Base-by-base conservation (phyloP, 345 rosid species). In the Citrus sp. region DNA sequence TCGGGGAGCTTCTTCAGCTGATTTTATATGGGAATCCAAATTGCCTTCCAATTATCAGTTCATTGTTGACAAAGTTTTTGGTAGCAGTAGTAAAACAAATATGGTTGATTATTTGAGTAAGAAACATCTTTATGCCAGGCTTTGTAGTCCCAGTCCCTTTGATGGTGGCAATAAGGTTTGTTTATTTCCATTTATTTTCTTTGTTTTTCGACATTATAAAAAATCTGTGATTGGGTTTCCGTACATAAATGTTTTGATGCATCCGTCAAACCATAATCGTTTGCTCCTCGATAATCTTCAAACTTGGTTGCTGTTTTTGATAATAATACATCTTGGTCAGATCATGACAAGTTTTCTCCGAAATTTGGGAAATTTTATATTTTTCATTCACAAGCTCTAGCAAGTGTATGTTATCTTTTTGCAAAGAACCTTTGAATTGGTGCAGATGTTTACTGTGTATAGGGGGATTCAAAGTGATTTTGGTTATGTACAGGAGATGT, bases 11-110 rank as follows among this genome's bases (percentile, higher is more conserved):
- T 91, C 94, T 14, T 86, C 84, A 1, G 94, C 92, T 38, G 89
- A 91, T 87, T 89, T 87, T 74, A 81, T 91, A 21, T 91, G 93
- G 94, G 90, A 87, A n/a, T 63, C 82, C 18, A 91, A 91, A 78
- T 67, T 91, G 62, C 94, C 94, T 65, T 75, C 85, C 54, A 89
- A 82, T 67, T 88, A 89, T 49, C 28, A 18, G 13, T 78, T 77
- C 24, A 83, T 89, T 42, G 82, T 81, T 22, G 85, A 73, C 24
- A 78, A 82, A 74, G 89, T 87, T 77, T 82, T 89, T 10, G 88
- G 83, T 32, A 87, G 82, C 18, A 12, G 51, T 13, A 5, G 22
- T 0, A 51, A 40, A 67, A 80, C 73, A 49, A 77, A 83, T 65
- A 73, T 80, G 46, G 73, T 56, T 24, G 82, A 3, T 3, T 46